Conservation (phyloP, 768 basidiomycete genomes). For the Sistotremastrum suecicum region DNA sequence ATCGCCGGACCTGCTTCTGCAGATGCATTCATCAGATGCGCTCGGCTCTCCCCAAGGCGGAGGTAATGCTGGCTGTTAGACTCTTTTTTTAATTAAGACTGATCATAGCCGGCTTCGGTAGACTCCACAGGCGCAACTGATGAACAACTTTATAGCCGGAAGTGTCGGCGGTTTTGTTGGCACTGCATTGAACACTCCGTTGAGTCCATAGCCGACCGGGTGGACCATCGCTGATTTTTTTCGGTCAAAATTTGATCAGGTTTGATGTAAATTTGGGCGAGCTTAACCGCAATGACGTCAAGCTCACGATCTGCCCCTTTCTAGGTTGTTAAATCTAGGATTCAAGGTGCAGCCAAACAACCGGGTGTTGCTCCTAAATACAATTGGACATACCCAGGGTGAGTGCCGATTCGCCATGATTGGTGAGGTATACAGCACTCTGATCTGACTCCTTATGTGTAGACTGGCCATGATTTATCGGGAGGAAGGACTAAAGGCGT, state of each 20-base stretch:
- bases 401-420: conserved; percentile 7
- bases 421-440: background rate
- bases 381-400: conserved; percentile 91
- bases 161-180: conserved; percentile 81
- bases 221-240: background rate
- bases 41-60: conserved; percentile 65
- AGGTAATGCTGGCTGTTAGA: conserved; percentile 31
- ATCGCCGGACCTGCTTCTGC: background rate
- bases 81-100: background rate
- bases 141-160: conserved; percentile 91
- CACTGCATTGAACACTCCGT: conserved; percentile 88
- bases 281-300: conserved; percentile 31
- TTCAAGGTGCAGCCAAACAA: conserved; percentile 57
- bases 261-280: conserved; percentile 5
- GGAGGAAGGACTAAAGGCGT: conserved; percentile 73
- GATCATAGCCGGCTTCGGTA: conserved; percentile 15
- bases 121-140: conserved; percentile 52
- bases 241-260: background rate
- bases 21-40: conserved; percentile 73
- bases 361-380: conserved; percentile 75
- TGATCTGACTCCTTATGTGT: background rate
- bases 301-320: conserved; percentile 5
- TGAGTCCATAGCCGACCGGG: conserved; percentile 13
- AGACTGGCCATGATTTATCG: conserved; percentile 62
- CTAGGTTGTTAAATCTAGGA: conserved; percentile 91